Conservation (phyloP, 805 yeast genomes). For the Candida quercuum region DNA sequence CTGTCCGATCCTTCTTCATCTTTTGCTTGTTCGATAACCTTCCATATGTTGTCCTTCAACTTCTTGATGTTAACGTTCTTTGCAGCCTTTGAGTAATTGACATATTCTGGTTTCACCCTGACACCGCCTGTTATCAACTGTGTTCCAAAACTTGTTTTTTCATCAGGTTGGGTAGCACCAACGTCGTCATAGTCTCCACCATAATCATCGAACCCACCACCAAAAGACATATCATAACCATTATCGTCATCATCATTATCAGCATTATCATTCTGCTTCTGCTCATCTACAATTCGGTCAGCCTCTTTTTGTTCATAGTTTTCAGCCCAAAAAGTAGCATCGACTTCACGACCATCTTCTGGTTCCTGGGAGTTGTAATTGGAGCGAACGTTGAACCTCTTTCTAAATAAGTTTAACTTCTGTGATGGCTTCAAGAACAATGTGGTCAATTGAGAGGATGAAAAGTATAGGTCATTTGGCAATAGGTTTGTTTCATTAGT, state of each 20-base stretch:
- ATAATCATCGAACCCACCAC: slow-evolving; percentile 26
- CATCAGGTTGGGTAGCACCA: slow-evolving; percentile 10
- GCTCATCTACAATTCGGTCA: too few relatives aligned
- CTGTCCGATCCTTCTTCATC: neutral
- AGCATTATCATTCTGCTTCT: slow-evolving; percentile 31
- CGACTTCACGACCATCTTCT: slow-evolving; percentile 37
- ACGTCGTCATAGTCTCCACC: slow-evolving; percentile 6
- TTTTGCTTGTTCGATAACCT: slow-evolving; percentile 31
- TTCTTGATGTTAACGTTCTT: slow-evolving; percentile 72
- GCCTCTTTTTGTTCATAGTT: slow-evolving; percentile 42
- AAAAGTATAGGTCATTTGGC: slow-evolving; percentile 72
- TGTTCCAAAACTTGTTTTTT: slow-evolving; percentile 19
- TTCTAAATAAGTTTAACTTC: slow-evolving; percentile 30
- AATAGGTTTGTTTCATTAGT: slow-evolving; percentile 43
- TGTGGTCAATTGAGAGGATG: slow-evolving; percentile 60
- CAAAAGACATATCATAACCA: slow-evolving; percentile 28
- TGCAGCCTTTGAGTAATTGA: slow-evolving; percentile 64
- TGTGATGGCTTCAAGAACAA: slow-evolving; percentile 64
- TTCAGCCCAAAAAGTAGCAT: slow-evolving; percentile 70
- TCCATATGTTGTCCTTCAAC: slow-evolving; percentile 76
- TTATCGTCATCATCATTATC: slow-evolving; percentile 26
- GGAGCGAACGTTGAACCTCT: slow-evolving; percentile 5
- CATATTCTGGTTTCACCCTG: slow-evolving; percentile 34
- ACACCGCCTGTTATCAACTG: slow-evolving; percentile 24
- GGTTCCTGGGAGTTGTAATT: slow-evolving; percentile 5